Evolutionary conservation across 345 rosid species (phyloP).

Genomic region (Camelina sativa): DNA sequence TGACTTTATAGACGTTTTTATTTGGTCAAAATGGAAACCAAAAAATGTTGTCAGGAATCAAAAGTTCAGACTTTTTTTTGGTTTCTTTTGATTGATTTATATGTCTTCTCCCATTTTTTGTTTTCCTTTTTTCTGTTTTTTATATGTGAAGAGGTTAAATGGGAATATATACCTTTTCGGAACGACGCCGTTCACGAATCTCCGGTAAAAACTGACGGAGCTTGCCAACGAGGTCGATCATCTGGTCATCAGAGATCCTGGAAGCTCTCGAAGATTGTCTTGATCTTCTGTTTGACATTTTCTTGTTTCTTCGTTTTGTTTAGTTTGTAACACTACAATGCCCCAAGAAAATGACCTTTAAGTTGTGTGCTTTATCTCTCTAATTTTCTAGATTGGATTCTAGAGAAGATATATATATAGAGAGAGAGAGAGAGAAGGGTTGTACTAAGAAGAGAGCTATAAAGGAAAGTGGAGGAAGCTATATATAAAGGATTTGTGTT

Average conservation of each 20-base stretch:
- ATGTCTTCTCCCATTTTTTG: not conserved
- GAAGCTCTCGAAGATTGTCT: conserved; percentile 58
- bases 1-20: conserved; percentile 1
- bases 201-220: conserved; percentile 85
- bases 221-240: conserved; percentile 73
- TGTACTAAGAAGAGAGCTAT: not conserved
- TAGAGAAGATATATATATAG: not conserved
- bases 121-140: not conserved
- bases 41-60: conserved; percentile 46
- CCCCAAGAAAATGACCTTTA: conserved; percentile 22
- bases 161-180: conserved; percentile 59
- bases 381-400: not conserved
- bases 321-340: conserved; percentile 28
- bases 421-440: not conserved
- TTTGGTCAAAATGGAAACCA: conserved; percentile 14
- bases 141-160: not conserved
- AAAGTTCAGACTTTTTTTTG: conserved; percentile 36
- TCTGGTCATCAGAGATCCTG: conserved; percentile 77
- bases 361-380: not conserved
- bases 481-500: not conserved
- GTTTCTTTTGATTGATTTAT: conserved; percentile 6
- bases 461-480: not conserved
- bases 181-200: conserved; percentile 66
- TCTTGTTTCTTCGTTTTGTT: not conserved
- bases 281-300: conserved; percentile 84